Evolutionary conservation across 345 rosid species (phyloP), one percentile per base, ranked within the genome.

Genomic region (Lepidium africanum): DNA sequence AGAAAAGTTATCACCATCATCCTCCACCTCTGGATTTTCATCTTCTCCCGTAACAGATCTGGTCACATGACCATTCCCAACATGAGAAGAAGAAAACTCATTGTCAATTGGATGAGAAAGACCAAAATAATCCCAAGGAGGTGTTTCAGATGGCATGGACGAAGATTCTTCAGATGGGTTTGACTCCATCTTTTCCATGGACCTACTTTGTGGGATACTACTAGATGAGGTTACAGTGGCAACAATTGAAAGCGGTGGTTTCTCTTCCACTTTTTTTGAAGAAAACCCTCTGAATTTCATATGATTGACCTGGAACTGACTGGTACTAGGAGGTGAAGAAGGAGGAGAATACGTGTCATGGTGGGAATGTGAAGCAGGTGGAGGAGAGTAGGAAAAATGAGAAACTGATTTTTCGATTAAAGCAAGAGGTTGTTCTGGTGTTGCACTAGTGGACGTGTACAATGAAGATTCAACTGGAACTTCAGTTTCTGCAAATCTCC

Each of bases 51-150:
- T 70, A 23, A 59, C 77, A 71, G 32, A 81, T 76, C 78, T 83
- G 7, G 49, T 36, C 60, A 86, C 75, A 71, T 83, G 86, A 60
- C 32, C 79, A 75, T 79, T 75, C 59, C 76, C 87, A 51, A 80
- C 84, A 17, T 32, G 74, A 69, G 80, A 83, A 66, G 80, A 78
- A 27, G 97, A 80, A 69, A 84, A 78, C 42, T 81, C 85, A 59
- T 69, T 67, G 68, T 87, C 96, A 21, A 78, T 76, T 14, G 95
- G 91, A 73, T 84, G 91, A 39, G 74, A 75, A 39, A 80, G 84
- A 59, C 81, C 87, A 79, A 94, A 91, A 77, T 76, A 94, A 81
- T 94, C 99, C 99, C 99, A 94, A 9, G 76, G 86, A 10, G 88
- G 85, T 36, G 84, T 76, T 71, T 79, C 88, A 46, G 88, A 55